Base-by-base conservation (phyloP, 176 grass and related monocot species). In the Aechmea fasciata region DNA sequence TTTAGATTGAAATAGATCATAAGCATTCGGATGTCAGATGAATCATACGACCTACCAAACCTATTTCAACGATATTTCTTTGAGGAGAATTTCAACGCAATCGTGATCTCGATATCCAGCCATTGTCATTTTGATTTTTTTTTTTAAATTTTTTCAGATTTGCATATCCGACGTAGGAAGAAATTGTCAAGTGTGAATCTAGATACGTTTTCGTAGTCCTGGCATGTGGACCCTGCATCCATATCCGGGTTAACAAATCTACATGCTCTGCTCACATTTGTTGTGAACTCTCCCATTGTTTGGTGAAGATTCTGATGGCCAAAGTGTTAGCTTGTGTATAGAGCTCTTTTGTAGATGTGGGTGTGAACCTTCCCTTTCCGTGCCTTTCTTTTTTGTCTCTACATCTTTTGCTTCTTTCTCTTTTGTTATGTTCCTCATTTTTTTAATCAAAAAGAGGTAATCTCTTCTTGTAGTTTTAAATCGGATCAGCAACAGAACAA, bases 231-330 rank as follows among this genome's bases (percentile, higher is more conserved):
- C 33, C 33, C 33, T 18, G 55, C 55, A 22, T 10, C 20, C 55
- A 67, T 47, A 48, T 33, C 65, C 7, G 41, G 15, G 14, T 49
- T 49, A 47, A 15, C 15, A 14, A 33, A 48, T 67, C 15, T 47
- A 1, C 13, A 49, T 6, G 65, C 29, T 15, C 65, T 47, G 64
- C 18, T 48, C 65, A 10, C 28, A 67, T 67, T 67, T 67, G 65
- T 67, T 14, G n/a, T 10, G 33, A 67, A 49, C 48, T 15, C 28
- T n/a, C 25, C 18, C 10, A 49, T 47, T 67, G 9, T n/a, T 67
- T 18, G 65, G 65, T 47, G 65, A 67, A 67, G 65, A 49, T 67
- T 67, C 65, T 26, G 13, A 66, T 33, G 10, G 64, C 15, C 64
- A 66, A 66, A 66, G 64, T 48, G 47, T 66, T 33, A 13, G 64